Evolutionary conservation across 371 early-diverging fungal species (phyloP), one percentile per base, ranked within the genome.

Genomic region (Zancudomyces culisetae): DNA sequence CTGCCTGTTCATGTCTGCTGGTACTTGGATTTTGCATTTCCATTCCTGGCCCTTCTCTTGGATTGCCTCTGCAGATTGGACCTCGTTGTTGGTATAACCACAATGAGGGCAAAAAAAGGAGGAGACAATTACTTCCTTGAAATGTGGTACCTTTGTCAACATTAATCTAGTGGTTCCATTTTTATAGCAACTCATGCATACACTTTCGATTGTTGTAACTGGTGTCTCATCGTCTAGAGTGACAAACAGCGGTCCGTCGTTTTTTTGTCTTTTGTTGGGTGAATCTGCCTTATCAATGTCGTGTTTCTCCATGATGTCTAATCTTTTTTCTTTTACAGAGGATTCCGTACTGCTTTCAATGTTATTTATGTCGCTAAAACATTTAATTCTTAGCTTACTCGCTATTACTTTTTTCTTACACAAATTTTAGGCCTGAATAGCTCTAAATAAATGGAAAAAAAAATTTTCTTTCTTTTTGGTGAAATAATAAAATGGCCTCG

Each of bases 61-160:
- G 27, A 90, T 71, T 24, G 78, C 72, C 43, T 84, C 80, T 39
- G 84, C 92, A 54, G 83, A 79, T 69, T 89, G 92, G 40, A 90
- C 72, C 66, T 90, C 91, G 65, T 87, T 94, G 68, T 89, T 89
- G 53, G 73, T 72, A 62, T 78, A 74, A 4, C 82, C 83, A 65
- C 95, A 94, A 71, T 90, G 89, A 40, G 82, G 79, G 62, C 95
- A 94, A 60, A 91, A 86, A 60, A 94, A 94, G 23, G 90, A 86
- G 85, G 87, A 85, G 29, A 94, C 60, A 50, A 93, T 80, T 40
- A 94, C 76, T 55, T 91, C 91, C 53, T 84, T 79, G 71, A 92
- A 94, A 65, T 93, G 89, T 41, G 95, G 93, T 56, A 94, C 86
- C 58, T 78, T 80, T 27, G 93, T 91, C 47, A 91, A 74, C 43